Base-by-base conservation (phyloP, 2,329 filamentous ascomycete genomes). In the Talaromyces sp. region DNA sequence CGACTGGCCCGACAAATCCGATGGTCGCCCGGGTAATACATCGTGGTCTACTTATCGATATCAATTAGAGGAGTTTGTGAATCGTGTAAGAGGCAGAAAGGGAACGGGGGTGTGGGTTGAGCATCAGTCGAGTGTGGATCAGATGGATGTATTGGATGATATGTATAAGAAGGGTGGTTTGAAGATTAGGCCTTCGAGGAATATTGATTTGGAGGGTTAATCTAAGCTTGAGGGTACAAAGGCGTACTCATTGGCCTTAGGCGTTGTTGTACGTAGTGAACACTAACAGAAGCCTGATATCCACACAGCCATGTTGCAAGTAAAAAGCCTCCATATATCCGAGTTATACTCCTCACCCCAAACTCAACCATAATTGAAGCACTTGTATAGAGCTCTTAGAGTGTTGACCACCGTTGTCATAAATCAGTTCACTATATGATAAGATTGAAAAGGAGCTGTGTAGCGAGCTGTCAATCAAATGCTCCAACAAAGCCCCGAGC, bases 31-130 rank as follows among this genome's bases (percentile, higher is more conserved):
- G 3, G 73, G 76, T 10, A 74, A 79, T 70, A 69, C 70, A 1
- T 79, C 73, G 63, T 84, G 81, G 82, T 71, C 74, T 15, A 78
- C 78, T 5, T 84, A 82, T 70, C 74, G 80, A 8, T 75, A 83
- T 69, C 78, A 81, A 74, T 74, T 85, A 31, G 79, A 84, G 69
- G 74, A 79, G 67, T 85, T 85, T 70, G 80, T 84, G 17, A 56
- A 56, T 25, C 52, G 52, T 56, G 49, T 52, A n/a, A 31, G 15
- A 33, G 49, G 49, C 15, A n/a, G 49, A 52, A 68, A 78, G 57
- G 72, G 66, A 3, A 65, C 75, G 3, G 75, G 73, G 0, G 66
- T 74, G 2, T 84, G 82, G 80, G 72, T 84, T 9, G 71, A 73
- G n/a, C 68, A 68, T 3, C 78, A 81, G 54, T 81, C 83, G 67